Evolutionary conservation across 495 filamentous ascomycete species (phyloP).

Genomic region (Hyaloscypha finlandica): DNA sequence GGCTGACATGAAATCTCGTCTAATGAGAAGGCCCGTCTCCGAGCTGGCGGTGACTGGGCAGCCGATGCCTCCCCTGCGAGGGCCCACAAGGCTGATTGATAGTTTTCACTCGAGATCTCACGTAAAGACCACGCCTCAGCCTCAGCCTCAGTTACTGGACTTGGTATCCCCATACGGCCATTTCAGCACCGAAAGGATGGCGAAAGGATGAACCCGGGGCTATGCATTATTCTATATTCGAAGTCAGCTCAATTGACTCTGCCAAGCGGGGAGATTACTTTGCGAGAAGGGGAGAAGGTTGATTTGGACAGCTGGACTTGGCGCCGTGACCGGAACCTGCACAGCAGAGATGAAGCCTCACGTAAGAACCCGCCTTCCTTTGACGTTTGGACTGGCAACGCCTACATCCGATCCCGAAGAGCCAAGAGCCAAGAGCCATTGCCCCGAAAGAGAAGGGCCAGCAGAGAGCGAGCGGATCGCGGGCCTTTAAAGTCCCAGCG

Average conservation of each 20-base stretch:
- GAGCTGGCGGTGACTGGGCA: not conserved
- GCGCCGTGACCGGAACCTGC: not conserved
- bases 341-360: constrained; percentile 2
- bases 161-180: not conserved
- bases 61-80: not conserved
- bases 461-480: not conserved
- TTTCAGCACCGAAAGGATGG: not conserved
- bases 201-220: not conserved
- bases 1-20: not conserved
- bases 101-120: not conserved
- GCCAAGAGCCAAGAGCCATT: not conserved
- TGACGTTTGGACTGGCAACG: not conserved
- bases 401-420: not conserved
- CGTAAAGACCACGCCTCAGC: not conserved
- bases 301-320: not conserved
- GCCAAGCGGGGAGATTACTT: not conserved
- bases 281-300: not conserved
- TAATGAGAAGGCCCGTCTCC: not conserved
- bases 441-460: not conserved
- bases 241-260: not conserved
- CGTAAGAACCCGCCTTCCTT: not conserved
- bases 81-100: not conserved
- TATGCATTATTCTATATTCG: not conserved
- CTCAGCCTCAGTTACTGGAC: not conserved
- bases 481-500: not conserved